These are phyloP conservation scores for Tetracladium setigerum DNA, from an alignment of 495 filamentous ascomycete species.

Conservation along the genomic window DNA sequence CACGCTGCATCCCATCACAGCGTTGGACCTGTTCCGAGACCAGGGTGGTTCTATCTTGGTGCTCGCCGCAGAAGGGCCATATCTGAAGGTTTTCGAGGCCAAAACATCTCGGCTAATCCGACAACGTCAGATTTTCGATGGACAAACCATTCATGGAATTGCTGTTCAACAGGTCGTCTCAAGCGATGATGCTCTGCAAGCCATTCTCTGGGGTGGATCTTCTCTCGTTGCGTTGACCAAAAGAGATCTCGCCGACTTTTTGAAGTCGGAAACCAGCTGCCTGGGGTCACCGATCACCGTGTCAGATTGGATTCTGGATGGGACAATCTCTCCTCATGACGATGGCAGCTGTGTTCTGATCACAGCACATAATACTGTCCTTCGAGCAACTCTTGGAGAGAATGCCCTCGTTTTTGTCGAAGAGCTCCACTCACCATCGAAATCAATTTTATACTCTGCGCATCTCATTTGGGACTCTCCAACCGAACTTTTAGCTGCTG, in stretches of 20 bases:
- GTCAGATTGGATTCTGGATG: conserved; percentile 81
- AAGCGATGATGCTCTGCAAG: conserved; percentile 8
- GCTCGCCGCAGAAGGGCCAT: conserved; percentile 67
- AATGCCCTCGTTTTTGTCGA: conserved; percentile 23
- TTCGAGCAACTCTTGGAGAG: conserved; percentile 25
- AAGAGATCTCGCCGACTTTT: conserved; percentile 1
- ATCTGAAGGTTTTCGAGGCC: conserved; percentile 53
- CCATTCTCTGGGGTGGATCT: conserved; percentile 52
- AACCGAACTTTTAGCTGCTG: conserved; percentile 62
- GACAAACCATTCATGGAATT: conserved; percentile 67
- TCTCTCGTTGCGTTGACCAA: conserved; percentile 9
- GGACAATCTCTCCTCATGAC: conserved; percentile 40
- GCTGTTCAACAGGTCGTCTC: conserved; percentile 22
- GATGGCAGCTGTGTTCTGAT: conserved; percentile 40
- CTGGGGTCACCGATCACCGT: conserved; percentile 26
- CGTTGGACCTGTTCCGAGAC: conserved; percentile 38
- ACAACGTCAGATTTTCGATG: conserved; percentile 43
- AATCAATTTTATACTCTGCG: conserved; percentile 84
- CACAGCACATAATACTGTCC: conserved; percentile 78
- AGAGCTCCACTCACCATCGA: conserved; percentile 56
- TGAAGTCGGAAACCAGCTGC: neutral
- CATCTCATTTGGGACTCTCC: conserved; percentile 53
- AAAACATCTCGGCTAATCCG: conserved; percentile 27
- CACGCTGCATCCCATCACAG: conserved; percentile 49
- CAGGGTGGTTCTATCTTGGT: conserved; percentile 34